Conservation (phyloP, 1,284 basidiomycete species). For the Stereum hirsutum region DNA sequence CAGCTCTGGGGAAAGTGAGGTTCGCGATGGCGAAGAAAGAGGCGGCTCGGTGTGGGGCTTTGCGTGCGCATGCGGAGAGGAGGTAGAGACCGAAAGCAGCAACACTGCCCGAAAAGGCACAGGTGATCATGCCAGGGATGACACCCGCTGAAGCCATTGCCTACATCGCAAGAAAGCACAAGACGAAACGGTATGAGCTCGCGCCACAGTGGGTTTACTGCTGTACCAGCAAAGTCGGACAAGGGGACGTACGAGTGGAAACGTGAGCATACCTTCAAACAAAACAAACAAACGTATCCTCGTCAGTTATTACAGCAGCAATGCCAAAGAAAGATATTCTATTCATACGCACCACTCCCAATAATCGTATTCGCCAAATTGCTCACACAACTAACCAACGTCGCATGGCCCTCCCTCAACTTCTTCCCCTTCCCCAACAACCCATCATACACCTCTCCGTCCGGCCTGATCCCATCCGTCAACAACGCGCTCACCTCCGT, state of each 20-base stretch:
- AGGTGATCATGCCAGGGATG: constrained; percentile 82
- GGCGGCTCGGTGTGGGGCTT: constrained; percentile 64
- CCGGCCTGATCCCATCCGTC: no score
- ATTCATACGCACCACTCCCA: constrained; percentile 62
- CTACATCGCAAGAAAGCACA: constrained; percentile 27
- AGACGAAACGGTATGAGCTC: no score
- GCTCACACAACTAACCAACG: constrained; percentile 55
- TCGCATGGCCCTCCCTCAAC: constrained; percentile 54
- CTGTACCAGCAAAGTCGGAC: background rate
- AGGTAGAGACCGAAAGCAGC: constrained; percentile 88
- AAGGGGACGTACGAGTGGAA: constrained; percentile 52
- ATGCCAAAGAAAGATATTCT: background rate
- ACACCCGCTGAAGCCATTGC: constrained; percentile 82
- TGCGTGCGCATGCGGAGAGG: constrained; percentile 79
- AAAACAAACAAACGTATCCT: constrained; percentile 1
- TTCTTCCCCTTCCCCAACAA: constrained; percentile 21
- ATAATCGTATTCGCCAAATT: constrained; percentile 86
- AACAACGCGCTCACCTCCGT: constrained; percentile 17
- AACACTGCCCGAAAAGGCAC: constrained; percentile 76
- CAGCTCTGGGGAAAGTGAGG: constrained; percentile 79
- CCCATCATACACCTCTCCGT: constrained; percentile 13
- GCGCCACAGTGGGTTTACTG: no score
- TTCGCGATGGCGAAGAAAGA: constrained; percentile 86
- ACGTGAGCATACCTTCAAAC: constrained; percentile 68
- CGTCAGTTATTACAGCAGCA: constrained; percentile 4